A percentile compares a stretch with the other conserved stretches of the same genome.
These are phyloP conservation scores for Citrus cavaleriei DNA, from an alignment of 345 rosid genomes.

Conservation along the genomic window DNA sequence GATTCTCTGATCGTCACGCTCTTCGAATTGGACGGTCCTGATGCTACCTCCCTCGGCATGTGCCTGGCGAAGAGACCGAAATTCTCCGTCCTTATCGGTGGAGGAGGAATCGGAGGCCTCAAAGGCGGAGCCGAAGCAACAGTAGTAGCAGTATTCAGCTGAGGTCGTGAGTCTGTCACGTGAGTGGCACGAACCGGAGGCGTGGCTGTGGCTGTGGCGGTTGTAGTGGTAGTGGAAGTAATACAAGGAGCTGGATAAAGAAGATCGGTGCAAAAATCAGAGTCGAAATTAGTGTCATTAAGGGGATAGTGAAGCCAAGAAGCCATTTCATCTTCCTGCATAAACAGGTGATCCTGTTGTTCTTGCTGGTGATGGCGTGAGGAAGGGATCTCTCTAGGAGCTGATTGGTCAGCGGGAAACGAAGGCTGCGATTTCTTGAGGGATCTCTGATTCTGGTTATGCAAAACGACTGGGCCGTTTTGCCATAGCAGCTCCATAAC, in stretches of 20 bases:
- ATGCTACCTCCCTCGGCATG: constrained; percentile 27
- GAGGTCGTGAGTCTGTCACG: constrained; percentile 9
- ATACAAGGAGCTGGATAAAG: constrained; percentile 36
- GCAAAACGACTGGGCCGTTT: constrained; percentile 79
- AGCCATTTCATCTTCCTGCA: constrained; percentile 92
- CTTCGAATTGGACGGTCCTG: constrained; percentile 47
- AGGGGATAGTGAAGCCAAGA: constrained; percentile 85
- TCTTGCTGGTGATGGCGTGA: constrained; percentile 26
- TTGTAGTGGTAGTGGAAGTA: constrained; percentile 19
- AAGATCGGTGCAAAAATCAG: constrained; percentile 69
- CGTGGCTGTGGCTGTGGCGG: constrained; percentile 12
- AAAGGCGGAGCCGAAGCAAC: constrained; percentile 20
- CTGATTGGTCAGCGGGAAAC: neutral
- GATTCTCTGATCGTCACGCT: constrained; percentile 43
- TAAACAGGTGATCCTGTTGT: constrained; percentile 48
- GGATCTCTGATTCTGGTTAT: constrained; percentile 53
- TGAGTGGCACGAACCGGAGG: constrained; percentile 17
- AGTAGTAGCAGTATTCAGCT: neutral
- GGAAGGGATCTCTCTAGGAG: constrained; percentile 24
- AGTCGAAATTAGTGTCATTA: constrained; percentile 41
- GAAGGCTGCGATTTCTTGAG: constrained; percentile 36
- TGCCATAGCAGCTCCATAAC: constrained; percentile 93
- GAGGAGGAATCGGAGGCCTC: constrained; percentile 48
- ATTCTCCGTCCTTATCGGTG: constrained; percentile 38
- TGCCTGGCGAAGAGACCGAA: constrained; percentile 59